phyloP scores from a whole-genome alignment of 257 asterid species.

The Mentha longifolia region DNA sequence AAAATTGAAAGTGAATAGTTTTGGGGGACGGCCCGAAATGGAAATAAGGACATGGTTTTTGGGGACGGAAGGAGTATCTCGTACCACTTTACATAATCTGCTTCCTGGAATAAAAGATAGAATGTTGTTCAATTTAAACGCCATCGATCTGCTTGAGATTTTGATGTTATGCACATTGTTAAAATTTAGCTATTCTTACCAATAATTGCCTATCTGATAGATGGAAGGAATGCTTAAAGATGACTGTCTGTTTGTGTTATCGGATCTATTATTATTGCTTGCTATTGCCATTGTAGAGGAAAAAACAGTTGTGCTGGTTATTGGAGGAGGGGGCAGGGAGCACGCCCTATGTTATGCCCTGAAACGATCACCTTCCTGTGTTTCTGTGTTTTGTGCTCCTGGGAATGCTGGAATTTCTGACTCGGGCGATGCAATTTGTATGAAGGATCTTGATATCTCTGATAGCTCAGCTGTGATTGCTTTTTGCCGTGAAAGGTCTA shows the following conservation, averaged over 20 bases:
- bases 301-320: slow-evolving; percentile 80
- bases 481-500: slow-evolving; percentile 80
- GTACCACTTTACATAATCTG: neutral
- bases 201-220: neutral
- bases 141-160: too few relatives aligned
- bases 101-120: neutral
- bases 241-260: neutral
- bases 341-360: slow-evolving; percentile 89
- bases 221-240: neutral
- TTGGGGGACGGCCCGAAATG: too few relatives aligned
- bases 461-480: slow-evolving; percentile 74
- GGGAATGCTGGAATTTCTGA: slow-evolving; percentile 88
- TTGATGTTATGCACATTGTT: neutral
- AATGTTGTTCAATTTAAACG: too few relatives aligned
- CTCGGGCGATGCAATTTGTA: slow-evolving; percentile 89
- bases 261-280: neutral
- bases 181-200: neutral
- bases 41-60: too few relatives aligned
- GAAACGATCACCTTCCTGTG: slow-evolving; percentile 80
- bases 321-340: slow-evolving; percentile 99
- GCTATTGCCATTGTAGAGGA: slow-evolving; percentile 51
- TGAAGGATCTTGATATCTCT: slow-evolving; percentile 64
- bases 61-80: too few relatives aligned
- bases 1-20: too few relatives aligned
- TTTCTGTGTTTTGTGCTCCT: slow-evolving; percentile 90